phyloP scores from a whole-genome alignment of 257 asterid species.

The Nicotiana attenuata region DNA sequence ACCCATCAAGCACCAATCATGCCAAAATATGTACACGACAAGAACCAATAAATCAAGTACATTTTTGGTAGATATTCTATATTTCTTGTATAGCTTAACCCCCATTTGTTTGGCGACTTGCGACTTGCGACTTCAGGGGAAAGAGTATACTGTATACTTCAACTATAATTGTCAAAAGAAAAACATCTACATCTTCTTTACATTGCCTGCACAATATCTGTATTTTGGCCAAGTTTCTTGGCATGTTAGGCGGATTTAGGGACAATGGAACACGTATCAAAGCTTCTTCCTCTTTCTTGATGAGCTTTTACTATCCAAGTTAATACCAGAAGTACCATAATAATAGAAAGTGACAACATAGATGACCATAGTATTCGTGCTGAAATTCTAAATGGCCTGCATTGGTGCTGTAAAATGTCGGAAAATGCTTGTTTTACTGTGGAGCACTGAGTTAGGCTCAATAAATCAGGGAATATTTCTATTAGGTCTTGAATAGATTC shows the following conservation, averaged over 20 bases:
- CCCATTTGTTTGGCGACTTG: not conserved
- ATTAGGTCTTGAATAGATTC: constrained; percentile 37
- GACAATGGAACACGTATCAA: constrained; percentile 23
- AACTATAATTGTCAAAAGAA: not conserved
- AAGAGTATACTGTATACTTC: not conserved
- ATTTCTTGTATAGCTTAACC: not conserved
- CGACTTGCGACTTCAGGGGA: constrained; percentile 12
- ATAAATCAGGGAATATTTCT: constrained; percentile 38
- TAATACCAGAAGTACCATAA: constrained; percentile 35
- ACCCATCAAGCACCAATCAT: not conserved
- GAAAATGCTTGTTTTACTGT: constrained; percentile 35
- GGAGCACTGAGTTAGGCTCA: constrained; percentile 36
- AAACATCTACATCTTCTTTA: not conserved
- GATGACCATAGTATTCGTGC: constrained; percentile 36
- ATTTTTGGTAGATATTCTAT: not conserved
- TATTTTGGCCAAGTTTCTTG: not conserved
- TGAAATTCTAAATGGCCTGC: constrained; percentile 36
- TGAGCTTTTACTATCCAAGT: constrained; percentile 35
- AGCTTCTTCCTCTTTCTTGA: constrained; percentile 33
- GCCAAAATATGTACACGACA: not conserved
- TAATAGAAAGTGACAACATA: constrained; percentile 34
- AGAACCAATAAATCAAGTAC: not conserved
- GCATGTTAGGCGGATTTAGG: constrained; percentile 10
- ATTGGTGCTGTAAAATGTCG: constrained; percentile 30
- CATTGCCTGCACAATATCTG: not conserved